phyloP scores from a whole-genome alignment of 345 rosid genomes.

The Euphorbia peplus region DNA sequence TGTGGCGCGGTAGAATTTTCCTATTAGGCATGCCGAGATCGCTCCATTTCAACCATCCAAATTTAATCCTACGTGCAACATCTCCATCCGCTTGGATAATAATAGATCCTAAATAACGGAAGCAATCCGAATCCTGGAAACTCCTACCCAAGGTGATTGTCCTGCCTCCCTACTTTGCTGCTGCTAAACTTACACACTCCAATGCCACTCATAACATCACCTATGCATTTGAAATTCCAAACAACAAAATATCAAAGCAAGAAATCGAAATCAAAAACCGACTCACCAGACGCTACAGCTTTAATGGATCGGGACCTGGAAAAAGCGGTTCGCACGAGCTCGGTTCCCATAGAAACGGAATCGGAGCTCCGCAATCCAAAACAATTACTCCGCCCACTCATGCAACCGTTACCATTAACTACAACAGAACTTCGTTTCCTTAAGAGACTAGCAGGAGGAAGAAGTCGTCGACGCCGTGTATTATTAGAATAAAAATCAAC shows the following conservation, averaged over 20 bases:
- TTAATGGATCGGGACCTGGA: conserved; percentile 43
- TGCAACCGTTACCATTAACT: conserved; percentile 21
- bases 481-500: conserved; percentile 34
- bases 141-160: too few species aligned
- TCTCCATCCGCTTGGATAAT: too few species aligned
- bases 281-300: conserved; percentile 72
- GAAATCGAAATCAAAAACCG: not conserved
- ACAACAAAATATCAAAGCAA: not conserved
- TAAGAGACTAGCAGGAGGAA: conserved; percentile 4
- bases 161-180: too few species aligned
- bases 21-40: too few species aligned
- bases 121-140: too few species aligned
- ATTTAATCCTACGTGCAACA: too few species aligned
- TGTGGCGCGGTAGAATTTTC: too few species aligned
- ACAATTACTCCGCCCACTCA: conserved; percentile 25
- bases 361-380: conserved; percentile 32
- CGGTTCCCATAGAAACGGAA: conserved; percentile 53
- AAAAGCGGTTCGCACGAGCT: conserved; percentile 51
- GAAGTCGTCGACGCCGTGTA: conserved; percentile 26
- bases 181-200: too few species aligned
- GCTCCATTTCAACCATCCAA: too few species aligned
- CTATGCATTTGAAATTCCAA: not conserved
- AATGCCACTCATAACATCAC: not conserved
- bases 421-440: conserved; percentile 16
- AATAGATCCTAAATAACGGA: too few species aligned